Conservation (phyloP, 2,329 filamentous ascomycete species). For the Cercospora beticola region DNA sequence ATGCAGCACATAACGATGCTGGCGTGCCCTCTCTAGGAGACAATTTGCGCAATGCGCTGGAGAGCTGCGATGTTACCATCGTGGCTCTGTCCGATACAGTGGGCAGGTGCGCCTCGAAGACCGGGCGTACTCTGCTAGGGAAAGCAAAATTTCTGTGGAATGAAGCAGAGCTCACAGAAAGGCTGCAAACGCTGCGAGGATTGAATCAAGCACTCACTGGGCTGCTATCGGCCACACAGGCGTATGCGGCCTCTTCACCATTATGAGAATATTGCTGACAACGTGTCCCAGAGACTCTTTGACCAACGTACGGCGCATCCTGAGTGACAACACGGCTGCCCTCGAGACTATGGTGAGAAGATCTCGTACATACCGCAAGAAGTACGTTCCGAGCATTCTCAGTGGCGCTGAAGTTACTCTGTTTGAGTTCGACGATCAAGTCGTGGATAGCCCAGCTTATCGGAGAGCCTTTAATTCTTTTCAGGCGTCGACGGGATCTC, state of each 20-base stretch:
- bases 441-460: not conserved
- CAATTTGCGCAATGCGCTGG: not conserved
- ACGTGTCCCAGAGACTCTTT: not conserved
- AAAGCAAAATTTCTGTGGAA: not conserved
- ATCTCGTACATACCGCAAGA: not conserved
- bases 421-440: not conserved
- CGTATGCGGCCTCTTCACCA: not conserved
- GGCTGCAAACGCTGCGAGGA: not conserved
- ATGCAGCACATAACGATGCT: not conserved
- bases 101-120: not conserved
- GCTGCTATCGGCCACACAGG: not conserved
- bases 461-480: not conserved
- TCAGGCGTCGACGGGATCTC: not conserved
- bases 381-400: not conserved
- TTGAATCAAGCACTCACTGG: not conserved
- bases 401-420: not conserved
- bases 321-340: not conserved
- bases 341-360: not conserved
- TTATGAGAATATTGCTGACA: not conserved
- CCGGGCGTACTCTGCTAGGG: not conserved
- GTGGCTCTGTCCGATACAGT: not conserved
- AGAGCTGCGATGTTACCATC: not conserved
- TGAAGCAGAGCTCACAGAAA: not conserved
- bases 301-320: not conserved
- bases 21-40: not conserved